Base-by-base conservation (phyloP, 2,329 filamentous ascomycete species). In the Mariannaea elegans region DNA sequence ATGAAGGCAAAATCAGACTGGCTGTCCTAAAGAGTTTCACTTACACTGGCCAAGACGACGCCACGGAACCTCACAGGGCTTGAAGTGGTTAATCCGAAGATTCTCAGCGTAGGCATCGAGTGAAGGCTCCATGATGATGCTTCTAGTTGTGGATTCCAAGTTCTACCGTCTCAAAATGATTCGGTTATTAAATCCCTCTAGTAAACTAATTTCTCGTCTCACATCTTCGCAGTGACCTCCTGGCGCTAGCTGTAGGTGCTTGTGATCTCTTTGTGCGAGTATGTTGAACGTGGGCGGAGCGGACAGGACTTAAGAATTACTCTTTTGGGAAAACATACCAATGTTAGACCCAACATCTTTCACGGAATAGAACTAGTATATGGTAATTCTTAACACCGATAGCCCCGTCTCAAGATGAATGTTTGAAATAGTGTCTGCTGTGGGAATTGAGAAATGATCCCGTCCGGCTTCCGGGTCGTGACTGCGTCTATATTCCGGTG, bases 11-110 rank as follows among this genome's bases (percentile, higher is more conserved):
- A n/a, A 14, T n/a, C 23, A 27, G n/a, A 14, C 9, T 21, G 19
- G 39, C n/a, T 7, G 14, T n/a, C 4, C 24, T 7, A 24, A 27
- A 23, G 3, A 32, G 7, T n/a, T n/a, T n/a, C n/a, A n/a, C 65
- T 60, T 36, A 66, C 65, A 66, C 41, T 67, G 65, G 10, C 65
- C 65, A 27, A 67, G 51, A 13, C 65, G 61, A 8, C 63, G 63
- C 61, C 65, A 65, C 18, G 65, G 65, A 1, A 67, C 65, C n/a
- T 67, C 61, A 7, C 39, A 47, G 3, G 65, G 65, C 41, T 66
- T 67, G 51, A 66, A 67, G 52, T 67, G 61, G 16, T 66, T 64
- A 42, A 67, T 63, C 5, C 57, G 59, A 16, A 67, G 55, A 7
- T 61, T 65, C 46, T 64, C 31, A 8, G 65, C 56, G 18, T 66